A percentile compares a stretch with the other conserved stretches of the same genome.
Evolutionary conservation across 441 rosid genomes (phyloP).

Genomic region (Gossypium gossypioides): DNA sequence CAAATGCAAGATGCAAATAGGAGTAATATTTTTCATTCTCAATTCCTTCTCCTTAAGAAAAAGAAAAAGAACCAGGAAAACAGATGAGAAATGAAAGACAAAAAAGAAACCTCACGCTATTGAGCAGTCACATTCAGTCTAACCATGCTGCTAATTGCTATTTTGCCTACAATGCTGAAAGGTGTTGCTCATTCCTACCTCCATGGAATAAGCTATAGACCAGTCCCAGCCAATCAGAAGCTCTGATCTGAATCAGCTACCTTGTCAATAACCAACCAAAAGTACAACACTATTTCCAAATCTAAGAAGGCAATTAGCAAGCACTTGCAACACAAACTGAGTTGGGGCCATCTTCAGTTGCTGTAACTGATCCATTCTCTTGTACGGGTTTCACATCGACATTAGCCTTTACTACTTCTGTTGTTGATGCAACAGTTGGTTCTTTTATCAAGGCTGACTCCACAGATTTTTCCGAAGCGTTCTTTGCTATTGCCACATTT

Average conservation of each 20-base stretch:
- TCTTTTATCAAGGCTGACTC: slow-evolving; percentile 19
- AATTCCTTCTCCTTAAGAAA: neutral
- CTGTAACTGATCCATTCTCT: slow-evolving; percentile 25
- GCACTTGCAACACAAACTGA: slow-evolving; percentile 36
- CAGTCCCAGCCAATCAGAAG: neutral
- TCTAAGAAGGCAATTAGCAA: slow-evolving; percentile 25
- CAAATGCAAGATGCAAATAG: neutral
- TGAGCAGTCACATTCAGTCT: neutral
- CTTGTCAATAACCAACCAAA: neutral
- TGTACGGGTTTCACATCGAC: slow-evolving; percentile 27
- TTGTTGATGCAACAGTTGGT: slow-evolving; percentile 2
- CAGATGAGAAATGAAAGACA: neutral
- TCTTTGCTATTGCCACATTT: slow-evolving; percentile 19
- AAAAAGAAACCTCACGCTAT: neutral
- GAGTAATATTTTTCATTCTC: neutral
- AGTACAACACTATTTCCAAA: neutral
- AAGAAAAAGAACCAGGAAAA: neutral
- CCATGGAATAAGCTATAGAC: neutral
- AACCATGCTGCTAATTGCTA: slow-evolving; percentile 2
- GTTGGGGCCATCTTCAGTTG: slow-evolving; percentile 16
- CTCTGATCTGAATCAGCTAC: neutral
- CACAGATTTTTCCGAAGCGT: slow-evolving; percentile 14
- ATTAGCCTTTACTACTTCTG: slow-evolving; percentile 20
- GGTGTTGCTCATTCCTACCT: neutral
- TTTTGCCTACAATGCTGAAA: neutral